Base-by-base conservation (phyloP, 345 rosid species). In the Zanthoxylum bungeanum region DNA sequence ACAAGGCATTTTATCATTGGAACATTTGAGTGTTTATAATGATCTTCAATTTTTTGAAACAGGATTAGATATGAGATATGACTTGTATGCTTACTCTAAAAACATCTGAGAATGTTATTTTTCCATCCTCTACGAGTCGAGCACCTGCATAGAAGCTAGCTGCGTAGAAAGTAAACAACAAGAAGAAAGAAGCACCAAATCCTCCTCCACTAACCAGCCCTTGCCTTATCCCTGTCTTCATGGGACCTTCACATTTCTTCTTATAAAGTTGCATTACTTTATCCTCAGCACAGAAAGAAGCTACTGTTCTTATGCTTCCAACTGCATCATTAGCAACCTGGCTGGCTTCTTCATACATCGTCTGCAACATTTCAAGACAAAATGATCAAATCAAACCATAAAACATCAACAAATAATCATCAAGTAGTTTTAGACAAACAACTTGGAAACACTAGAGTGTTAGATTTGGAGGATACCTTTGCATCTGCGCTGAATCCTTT, bases 241-340 rank as follows among this genome's bases (percentile, higher is more conserved):
- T 21, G 46, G 98, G 97, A 47, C 88, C 93, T 78, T 89, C 97
- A 24, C 97, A 91, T 83, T 89, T 93, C 74, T 71, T 82, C 53
- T 74, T 67, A 74, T 93, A 93, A 47, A 89, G 83, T 37, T 89
- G 74, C 92, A 91, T 89, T 73, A 91, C 88, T 73, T 85, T 93
- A 71, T 89, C 96, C 69, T 91, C 98, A 0, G 93, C 93, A 70
- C 97, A 91, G 78, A 87, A 93, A 3, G 97, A 93, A 64, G 97
- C 91, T 52, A 91, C 92, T 11, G 98, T 89, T 79, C 98, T 83
- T 64, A 93, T 91, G 64, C 96, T 89, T 60, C 96, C 96, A 5
- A 91, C 96, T 24, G 98, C 98, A 56, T 93, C 97, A n/a, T 76
- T 86, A 9, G 98, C 98, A 49, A 91, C 92, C 84, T 89, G 93